phyloP scores from a whole-genome alignment of 2,329 filamentous ascomycete species.

The Coniella lustricola region DNA sequence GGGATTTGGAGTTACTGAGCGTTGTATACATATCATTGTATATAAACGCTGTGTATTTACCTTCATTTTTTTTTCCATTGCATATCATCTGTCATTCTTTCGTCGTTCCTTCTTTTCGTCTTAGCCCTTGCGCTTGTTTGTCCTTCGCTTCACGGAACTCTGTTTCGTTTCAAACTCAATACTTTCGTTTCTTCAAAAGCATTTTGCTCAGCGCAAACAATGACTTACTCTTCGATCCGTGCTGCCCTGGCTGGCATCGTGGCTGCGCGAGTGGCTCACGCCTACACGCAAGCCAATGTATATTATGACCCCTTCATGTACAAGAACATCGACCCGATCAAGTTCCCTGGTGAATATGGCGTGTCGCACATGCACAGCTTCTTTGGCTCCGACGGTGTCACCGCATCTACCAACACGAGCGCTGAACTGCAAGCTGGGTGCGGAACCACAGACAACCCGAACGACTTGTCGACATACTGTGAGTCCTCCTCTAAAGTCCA shows the following conservation, averaged over 20 bases:
- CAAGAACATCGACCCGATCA: conserved; percentile 29
- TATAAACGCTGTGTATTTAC: too few relatives aligned
- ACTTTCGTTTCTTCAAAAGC: not conserved
- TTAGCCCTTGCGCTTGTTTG: too few relatives aligned
- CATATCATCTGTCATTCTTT: too few relatives aligned
- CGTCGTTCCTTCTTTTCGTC: too few relatives aligned
- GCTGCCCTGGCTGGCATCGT: not conserved
- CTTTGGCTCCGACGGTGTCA: conserved; percentile 30
- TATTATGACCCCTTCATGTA: conserved; percentile 23
- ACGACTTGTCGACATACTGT: conserved; percentile 25
- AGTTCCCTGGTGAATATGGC: conserved; percentile 25
- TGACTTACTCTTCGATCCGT: not conserved
- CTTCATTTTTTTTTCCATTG: too few relatives aligned
- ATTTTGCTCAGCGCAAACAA: not conserved
- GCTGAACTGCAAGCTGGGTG: conserved; percentile 25
- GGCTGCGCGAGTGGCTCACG: conserved; percentile 6
- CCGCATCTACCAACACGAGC: conserved; percentile 24
- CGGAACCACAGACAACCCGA: conserved; percentile 23
- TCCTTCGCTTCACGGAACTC: not conserved
- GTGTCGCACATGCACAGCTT: conserved; percentile 30
- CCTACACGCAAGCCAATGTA: conserved; percentile 21
- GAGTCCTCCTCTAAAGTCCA: not conserved
- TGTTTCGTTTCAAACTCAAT: not conserved
- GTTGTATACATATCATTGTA: too few relatives aligned
- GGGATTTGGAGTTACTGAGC: too few relatives aligned